Evolutionary conservation across 441 rosid species (phyloP), one percentile per base, ranked within the genome.

Genomic region (Bocquillonia castaneifolia): DNA sequence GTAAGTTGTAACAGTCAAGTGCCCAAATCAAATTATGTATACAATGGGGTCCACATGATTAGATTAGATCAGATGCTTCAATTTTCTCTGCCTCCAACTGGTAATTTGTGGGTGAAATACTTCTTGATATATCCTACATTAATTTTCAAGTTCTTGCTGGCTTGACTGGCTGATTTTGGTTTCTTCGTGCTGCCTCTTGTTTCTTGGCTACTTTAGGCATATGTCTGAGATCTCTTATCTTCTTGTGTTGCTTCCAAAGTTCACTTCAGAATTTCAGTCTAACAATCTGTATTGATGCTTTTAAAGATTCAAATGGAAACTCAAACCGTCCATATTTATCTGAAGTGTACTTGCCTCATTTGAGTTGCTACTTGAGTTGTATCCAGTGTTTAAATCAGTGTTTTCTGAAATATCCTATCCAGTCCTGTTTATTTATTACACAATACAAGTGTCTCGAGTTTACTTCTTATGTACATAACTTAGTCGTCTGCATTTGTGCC

Each of bases 31-130:
- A 44, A 14, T 61, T 1, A 23, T 29, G 17, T 51, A 37, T 26
- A 25, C 25, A 40, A 25, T 6, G 39, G 32, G 34, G 8, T 25
- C 2, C 10, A 7, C 37, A 18, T 59, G 12, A 15, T 60, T 22
- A 28, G 10, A 60, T 14, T 60, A 17, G 29, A 60, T 60, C 40
- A 17, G 29, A 60, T 60, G 51, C 64, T 60, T 28, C 51, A 40
- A 22, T 13, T 39, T 39, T 14, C 14, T 23, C n/a, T 18, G 26
- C 50, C 34, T 14, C 29, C 32, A 60, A 14, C 8, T 5, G n/a
- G 29, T 28, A 47, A 37, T 22, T 25, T 20, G 25, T 36, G 2
- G 23, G 45, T 26, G 42, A 13, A 64, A 22, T 13, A 31, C 32
- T 34, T 39, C 13, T 31, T 64, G 25, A 34, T 36, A 20, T 64